Evolutionary conservation across 179 eudicot genomes (phyloP), one percentile per base, ranked within the genome.

Genomic region (Monotropa hypopitys): DNA sequence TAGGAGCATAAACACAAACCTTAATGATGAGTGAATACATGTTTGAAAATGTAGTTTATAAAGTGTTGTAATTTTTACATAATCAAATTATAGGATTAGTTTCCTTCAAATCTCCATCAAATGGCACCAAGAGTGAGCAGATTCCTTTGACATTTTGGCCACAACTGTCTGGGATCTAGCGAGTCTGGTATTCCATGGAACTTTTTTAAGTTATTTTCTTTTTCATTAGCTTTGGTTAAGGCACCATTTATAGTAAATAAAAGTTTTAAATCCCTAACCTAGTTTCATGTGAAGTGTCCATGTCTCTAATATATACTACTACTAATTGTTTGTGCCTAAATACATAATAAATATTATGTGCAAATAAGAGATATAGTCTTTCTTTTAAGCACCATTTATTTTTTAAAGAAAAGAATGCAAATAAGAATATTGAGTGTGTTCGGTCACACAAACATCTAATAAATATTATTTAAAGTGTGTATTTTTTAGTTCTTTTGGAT

Each of bases 121-220:
- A 73, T 18, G 51, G 72, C 21, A 33, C 43, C 47, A 28, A 72
- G 12, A 32, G 38, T 13, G 12, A 30, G 4, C 38, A 49, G 23
- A 56, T 30, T 38, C 45, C 40, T 50, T 61, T 49, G 81, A 80
- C 38, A 70, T 82, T 85, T 82, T 82, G 87, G 83, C 78, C 65
- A 46, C 57, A 75, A 82, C 75, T 72, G 13, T 12, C 56, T 69
- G n/a, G 83, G 83, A 69, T 80, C 53, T 78, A 72, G 80, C 80
- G 11, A 54, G 76, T 50, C 50, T 80, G 79, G 84, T 42, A 82
- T 78, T 81, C 53, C 38, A 35, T 46, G 4, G 20, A 70, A 9
- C 32, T 21, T 45, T 43, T 66, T 33, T 15, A 5, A 5, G 20
- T 65, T 26, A 28, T 10, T 32, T 63, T 33, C 15, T 65, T 65